Base-by-base conservation (phyloP, 805 yeast species). In the Scheffersomyces coipomensis region DNA sequence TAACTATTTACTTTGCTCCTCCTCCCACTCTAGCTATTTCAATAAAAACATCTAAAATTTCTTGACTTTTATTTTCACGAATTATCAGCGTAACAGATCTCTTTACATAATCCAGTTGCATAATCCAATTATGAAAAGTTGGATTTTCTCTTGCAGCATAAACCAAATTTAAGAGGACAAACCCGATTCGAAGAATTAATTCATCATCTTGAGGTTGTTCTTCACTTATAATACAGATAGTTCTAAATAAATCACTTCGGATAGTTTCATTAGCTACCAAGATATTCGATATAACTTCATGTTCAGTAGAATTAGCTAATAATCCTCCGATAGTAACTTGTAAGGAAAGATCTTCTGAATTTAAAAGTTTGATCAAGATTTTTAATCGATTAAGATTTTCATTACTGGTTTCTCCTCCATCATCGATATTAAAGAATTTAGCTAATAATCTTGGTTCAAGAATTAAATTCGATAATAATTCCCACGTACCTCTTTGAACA, bases 401-500 rank as follows among this genome's bases (percentile, higher is more conserved):
- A 3, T 43, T 19, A 34, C 51, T 53, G 4, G 55, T 49, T n/a
- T 43, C 42, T 9, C 31, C 11, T 2, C 25, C 22, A 10, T 56
- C 55, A 9, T 64, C 73, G 12, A 78, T 65, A 48, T 83, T 79
- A 64, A 85, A 85, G 48, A 84, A 73, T 43, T 78, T 76, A 1
- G 78, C 81, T 24, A 78, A 58, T 52, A 66, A 39, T 5, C 44
- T 33, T 1, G 74, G 73, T 19, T 56, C 59, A 27, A 40, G 64
- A 52, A 80, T 72, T 34, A 85, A 55, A 53, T 85, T 85, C 43
- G 84, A 75, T 8, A 83, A 56, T 13, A 85, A 69, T 51, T 85
- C 89, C 58, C 85, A 66, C 0, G 81, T 48, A 0, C 87, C 79
- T 35, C 77, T 64, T 53, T 82, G 87, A 3, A 85, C 56, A 38